Evolutionary conservation across 345 rosid genomes (phyloP), one percentile per base, ranked within the genome.

Genomic region (Citrus sinensis): DNA sequence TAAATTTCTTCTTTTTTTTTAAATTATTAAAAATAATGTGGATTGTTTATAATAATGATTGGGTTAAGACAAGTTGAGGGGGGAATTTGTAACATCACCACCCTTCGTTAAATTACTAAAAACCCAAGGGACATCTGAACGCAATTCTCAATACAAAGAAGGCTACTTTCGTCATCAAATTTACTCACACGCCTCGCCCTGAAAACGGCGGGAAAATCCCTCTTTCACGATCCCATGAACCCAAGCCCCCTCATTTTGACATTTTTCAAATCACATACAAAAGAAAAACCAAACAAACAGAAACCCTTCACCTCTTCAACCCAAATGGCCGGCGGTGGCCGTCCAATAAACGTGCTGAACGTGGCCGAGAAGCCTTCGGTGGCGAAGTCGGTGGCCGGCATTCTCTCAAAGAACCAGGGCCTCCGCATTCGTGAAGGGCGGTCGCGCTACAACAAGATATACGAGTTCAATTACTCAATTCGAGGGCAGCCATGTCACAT

Each of bases 361-460:
- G 99, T 95, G 85, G 99, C 99, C 81, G 99, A 95, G 91, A 95
- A 95, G 86, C 99, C 99, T 24, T 95, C 97, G n/a, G 99, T 95
- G 80, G 99, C 99, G 82, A 95, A 95, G 81, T 86, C 98, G 42
- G 98, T 95, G 67, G 88, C 98, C 24, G 82, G 83, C 30, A 85
- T 93, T 61, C 86, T 95, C 6, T 93, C 99, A 7, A 79, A 94
- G 73, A 90, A 85, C 84, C 92, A 88, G 55, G 84, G 87, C 39
- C 78, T 85, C 70, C 89, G 93, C 69, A 84, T 88, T 77, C 90
- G 99, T 34, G 98, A 95, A 0, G 99, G 99, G 54, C 90, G 97
- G 80, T 95, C 98, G 58, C 92, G 98, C 29, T 93, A 91, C 88
- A 95, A 95, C 88, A 93, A 86, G 86, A 87, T 95, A 76, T 95